phyloP scores from a whole-genome alignment of 1,139 yeast genomes.

The Diutina rugosa region DNA sequence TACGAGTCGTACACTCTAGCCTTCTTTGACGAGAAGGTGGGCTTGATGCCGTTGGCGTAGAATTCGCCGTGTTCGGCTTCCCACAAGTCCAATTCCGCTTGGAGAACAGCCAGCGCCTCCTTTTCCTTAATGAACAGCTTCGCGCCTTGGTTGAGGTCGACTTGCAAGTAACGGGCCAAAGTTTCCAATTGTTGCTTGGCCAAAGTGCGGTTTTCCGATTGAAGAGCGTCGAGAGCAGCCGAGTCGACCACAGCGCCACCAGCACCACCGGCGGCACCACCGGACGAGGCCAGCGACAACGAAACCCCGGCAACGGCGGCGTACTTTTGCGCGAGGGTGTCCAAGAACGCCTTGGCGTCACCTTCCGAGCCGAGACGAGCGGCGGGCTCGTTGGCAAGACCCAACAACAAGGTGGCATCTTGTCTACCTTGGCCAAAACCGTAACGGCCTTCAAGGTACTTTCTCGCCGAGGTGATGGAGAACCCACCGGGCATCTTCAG shows the following conservation, averaged over 20 bases:
- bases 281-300: conserved; percentile 45
- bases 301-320: conserved; percentile 75
- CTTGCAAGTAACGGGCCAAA: conserved; percentile 85
- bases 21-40: conserved; percentile 82
- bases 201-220: conserved; percentile 77
- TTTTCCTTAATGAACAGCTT: conserved; percentile 78
- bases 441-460: conserved; percentile 79
- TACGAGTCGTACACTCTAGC: conserved; percentile 95
- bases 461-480: conserved; percentile 81
- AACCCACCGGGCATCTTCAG: conserved; percentile 99
- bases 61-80: conserved; percentile 91
- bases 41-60: conserved; percentile 83
- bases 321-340: conserved; percentile 68
- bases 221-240: conserved; percentile 90
- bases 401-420: conserved; percentile 73
- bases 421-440: conserved; percentile 92
- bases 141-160: conserved; percentile 85
- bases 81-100: conserved; percentile 86
- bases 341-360: conserved; percentile 86
- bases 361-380: conserved; percentile 72
- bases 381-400: conserved; percentile 85
- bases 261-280: conserved; percentile 38
- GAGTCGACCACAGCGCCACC: conserved; percentile 90
- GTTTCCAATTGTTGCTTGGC: conserved; percentile 95
- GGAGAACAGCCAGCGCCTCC: conserved; percentile 73